A percentile compares a stretch with the other conserved stretches of the same genome.
Evolutionary conservation across 1,284 basidiomycete genomes (phyloP).

Genomic region (Ganoderma leucocontextum): DNA sequence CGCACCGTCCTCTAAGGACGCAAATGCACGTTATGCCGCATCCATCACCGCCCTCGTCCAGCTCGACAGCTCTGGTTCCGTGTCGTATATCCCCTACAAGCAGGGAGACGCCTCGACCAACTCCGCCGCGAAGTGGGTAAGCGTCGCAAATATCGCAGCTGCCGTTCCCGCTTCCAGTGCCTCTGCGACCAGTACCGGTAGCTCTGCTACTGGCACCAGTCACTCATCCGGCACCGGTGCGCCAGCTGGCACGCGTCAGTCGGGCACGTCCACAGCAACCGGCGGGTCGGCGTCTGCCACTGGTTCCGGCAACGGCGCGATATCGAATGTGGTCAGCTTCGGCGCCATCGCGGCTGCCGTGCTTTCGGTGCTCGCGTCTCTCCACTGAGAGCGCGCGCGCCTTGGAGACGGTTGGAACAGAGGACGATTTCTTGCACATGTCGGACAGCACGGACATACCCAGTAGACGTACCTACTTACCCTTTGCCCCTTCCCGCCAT

Average conservation of each 20-base stretch:
- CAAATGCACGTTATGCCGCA: constrained; percentile 76
- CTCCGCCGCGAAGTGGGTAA: constrained; percentile 58
- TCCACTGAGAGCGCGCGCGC: background rate
- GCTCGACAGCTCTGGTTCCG: constrained; percentile 69
- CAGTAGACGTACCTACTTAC: background rate
- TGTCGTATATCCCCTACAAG: constrained; percentile 75
- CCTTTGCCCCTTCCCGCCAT: background rate
- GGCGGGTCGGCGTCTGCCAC: constrained; percentile 14
- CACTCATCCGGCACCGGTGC: constrained; percentile 1
- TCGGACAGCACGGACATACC: constrained; percentile 4
- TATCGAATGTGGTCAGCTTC: constrained; percentile 21
- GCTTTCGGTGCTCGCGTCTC: constrained; percentile 21
- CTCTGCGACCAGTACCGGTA: constrained; percentile 15
- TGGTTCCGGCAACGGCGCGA: constrained; percentile 20
- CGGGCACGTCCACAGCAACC: constrained; percentile 14
- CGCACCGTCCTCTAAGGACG: constrained; percentile 74
- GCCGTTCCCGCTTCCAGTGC: constrained; percentile 37
- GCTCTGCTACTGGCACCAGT: constrained; percentile 8
- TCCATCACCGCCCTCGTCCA: constrained; percentile 79
- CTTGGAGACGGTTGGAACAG: background rate
- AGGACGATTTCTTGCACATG: constrained; percentile 2
- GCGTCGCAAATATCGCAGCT: constrained; percentile 43
- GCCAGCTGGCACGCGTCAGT: background rate
- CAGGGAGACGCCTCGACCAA: constrained; percentile 54
- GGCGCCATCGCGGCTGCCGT: constrained; percentile 18